These are phyloP conservation scores for Cinnamomum micranthum DNA, from an alignment of 164 flowering plant species.

Conservation along the genomic window DNA sequence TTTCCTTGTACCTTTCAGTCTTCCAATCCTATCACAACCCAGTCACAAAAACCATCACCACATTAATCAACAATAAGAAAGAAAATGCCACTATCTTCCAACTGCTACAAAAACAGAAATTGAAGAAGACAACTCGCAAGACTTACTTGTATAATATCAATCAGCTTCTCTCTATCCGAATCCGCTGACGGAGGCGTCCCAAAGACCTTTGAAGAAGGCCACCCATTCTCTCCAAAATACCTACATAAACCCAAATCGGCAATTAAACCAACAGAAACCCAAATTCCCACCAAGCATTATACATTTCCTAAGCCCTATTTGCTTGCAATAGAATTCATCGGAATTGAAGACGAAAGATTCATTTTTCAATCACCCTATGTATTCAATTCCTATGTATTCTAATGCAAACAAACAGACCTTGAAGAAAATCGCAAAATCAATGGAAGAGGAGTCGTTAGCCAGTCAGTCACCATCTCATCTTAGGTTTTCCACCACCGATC, in stretches of 20 bases:
- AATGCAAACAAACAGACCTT: no score
- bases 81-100: background rate
- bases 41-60: background rate
- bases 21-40: conserved; percentile 84
- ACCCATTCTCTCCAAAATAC: conserved; percentile 91
- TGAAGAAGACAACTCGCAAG: background rate
- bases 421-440: background rate
- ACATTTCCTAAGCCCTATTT: background rate
- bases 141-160: conserved; percentile 74
- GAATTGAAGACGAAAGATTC: no score
- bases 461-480: conserved; percentile 75
- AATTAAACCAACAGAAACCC: background rate
- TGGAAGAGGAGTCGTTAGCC: no score
- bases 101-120: background rate
- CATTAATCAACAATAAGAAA: background rate
- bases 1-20: conserved; percentile 91
- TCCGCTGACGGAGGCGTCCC: conserved; percentile 58
- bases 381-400: no score
- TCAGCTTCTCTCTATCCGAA: conserved; percentile 55
- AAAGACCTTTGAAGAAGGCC: conserved; percentile 73
- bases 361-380: background rate
- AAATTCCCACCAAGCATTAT: background rate
- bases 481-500: conserved; percentile 95
- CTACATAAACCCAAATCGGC: conserved; percentile 19
- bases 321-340: background rate